phyloP scores from a whole-genome alignment of 2,329 filamentous ascomycete species.

The Huntiella bhutanensis region DNA sequence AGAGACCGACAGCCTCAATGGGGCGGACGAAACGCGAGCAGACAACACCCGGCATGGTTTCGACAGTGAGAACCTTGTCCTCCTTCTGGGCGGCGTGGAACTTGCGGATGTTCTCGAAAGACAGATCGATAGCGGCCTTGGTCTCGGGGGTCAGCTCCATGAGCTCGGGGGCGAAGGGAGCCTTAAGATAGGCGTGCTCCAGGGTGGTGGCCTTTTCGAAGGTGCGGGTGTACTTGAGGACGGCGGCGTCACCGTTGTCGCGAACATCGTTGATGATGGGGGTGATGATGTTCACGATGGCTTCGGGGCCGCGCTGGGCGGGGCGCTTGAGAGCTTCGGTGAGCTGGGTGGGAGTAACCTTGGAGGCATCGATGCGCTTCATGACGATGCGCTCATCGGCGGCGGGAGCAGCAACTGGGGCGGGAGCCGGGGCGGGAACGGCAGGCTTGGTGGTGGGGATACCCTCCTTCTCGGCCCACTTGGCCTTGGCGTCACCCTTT shows the following conservation, averaged over 20 bases:
- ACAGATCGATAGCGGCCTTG: conserved; percentile 78
- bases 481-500: conserved; percentile 82
- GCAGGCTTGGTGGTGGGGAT: conserved; percentile 28
- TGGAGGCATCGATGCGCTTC: conserved; percentile 54
- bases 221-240: conserved; percentile 89
- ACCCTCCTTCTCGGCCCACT: conserved; percentile 71
- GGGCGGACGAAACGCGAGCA: conserved; percentile 85
- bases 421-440: conserved; percentile 15
- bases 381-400: conserved; percentile 50
- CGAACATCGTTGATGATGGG: conserved; percentile 85
- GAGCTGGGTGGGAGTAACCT: conserved; percentile 45
- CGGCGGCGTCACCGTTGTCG: conserved; percentile 64
- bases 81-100: conserved; percentile 90
- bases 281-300: conserved; percentile 74
- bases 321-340: conserved; percentile 64
- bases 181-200: conserved; percentile 71
- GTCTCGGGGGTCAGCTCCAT: conserved; percentile 78
- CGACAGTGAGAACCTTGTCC: conserved; percentile 61
- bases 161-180: conserved; percentile 66
- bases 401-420: conserved; percentile 15
- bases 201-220: conserved; percentile 92
- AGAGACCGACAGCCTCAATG: conserved; percentile 90
- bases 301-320: conserved; percentile 85
- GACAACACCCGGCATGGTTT: conserved; percentile 94
- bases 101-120: conserved; percentile 81